A percentile compares a stretch with the other conserved stretches of the same genome.
Evolutionary conservation across 768 basidiomycete genomes (phyloP).

Genomic region (Termitomyces sp.): DNA sequence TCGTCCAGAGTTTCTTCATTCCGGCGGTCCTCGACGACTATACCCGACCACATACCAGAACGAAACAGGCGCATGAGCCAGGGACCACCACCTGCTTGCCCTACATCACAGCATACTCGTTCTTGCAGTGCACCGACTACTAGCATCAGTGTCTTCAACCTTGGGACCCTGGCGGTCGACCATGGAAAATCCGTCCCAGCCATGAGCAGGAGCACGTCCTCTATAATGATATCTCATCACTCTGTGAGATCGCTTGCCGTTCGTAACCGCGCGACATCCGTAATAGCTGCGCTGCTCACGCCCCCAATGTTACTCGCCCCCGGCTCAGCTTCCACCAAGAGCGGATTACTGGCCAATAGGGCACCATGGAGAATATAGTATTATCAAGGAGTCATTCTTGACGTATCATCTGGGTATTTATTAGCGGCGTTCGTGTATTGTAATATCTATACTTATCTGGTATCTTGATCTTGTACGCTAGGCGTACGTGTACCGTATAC

Average conservation of each 20-base stretch:
- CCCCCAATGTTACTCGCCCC: not conserved
- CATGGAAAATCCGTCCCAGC: slow-evolving; percentile 2
- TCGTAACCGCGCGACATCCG: slow-evolving; percentile 12
- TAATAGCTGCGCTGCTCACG: not conserved
- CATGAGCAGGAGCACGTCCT: not conserved
- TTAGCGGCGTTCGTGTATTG: not conserved
- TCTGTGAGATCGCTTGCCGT: slow-evolving; percentile 10
- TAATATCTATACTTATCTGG: not conserved
- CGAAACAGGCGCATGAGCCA: slow-evolving; percentile 7
- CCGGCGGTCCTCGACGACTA: not conserved
- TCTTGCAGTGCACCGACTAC: not conserved
- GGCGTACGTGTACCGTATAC: not conserved
- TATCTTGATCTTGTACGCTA: not conserved
- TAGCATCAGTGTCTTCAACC: not conserved
- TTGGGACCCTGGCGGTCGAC: not conserved
- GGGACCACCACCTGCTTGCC: not conserved
- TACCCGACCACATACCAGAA: not conserved
- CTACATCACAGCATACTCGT: not conserved
- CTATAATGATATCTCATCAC: slow-evolving; percentile 2
- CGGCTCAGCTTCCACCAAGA: not conserved
- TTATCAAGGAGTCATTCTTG: not conserved
- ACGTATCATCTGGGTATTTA: not conserved
- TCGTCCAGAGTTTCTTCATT: slow-evolving; percentile 8
- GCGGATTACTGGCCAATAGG: not conserved
- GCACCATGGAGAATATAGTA: slow-evolving; percentile 15